Evolutionary conservation across 441 rosid genomes (phyloP).

Genomic region (Pelargonium exstipulatum): DNA sequence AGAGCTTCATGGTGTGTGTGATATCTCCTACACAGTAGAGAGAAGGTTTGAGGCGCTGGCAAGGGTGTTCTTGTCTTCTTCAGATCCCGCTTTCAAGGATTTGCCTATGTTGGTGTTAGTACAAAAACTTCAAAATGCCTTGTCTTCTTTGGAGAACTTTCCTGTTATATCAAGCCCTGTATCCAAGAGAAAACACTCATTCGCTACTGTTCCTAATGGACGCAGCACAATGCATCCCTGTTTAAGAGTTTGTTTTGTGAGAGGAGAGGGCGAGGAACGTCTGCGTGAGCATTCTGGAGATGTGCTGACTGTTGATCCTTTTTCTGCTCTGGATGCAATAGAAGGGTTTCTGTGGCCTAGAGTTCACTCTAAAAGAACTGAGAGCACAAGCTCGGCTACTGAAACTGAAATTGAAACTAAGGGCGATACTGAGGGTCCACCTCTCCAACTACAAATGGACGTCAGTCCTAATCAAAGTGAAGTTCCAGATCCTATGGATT

Average conservation of each 20-base stretch:
- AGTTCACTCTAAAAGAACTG: slow-evolving; percentile 39
- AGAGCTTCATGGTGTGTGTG: slow-evolving; percentile 29
- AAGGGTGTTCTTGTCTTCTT: slow-evolving; percentile 46
- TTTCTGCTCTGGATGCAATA: slow-evolving; percentile 59
- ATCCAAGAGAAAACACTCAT: slow-evolving; percentile 54
- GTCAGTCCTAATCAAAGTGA: slow-evolving; percentile 41
- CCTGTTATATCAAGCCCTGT: slow-evolving; percentile 58
- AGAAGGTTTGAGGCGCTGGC: slow-evolving; percentile 71
- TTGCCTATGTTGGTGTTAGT: slow-evolving; percentile 50
- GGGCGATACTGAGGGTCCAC: slow-evolving; percentile 31
- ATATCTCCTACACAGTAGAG: slow-evolving; percentile 35
- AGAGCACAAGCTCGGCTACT: slow-evolving; percentile 31
- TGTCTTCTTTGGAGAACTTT: slow-evolving; percentile 81
- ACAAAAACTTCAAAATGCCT: slow-evolving; percentile 69
- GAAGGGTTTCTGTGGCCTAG: slow-evolving; percentile 63
- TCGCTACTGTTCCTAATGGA: slow-evolving; percentile 63
- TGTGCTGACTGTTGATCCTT: slow-evolving; percentile 69
- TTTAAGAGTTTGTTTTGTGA: slow-evolving; percentile 65
- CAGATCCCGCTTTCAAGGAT: slow-evolving; percentile 39
- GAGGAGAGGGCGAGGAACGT: slow-evolving; percentile 61
- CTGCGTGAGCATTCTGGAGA: slow-evolving; percentile 56
- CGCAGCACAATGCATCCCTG: slow-evolving; percentile 53
- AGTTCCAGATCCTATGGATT: slow-evolving; percentile 45
- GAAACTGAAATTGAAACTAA: slow-evolving; percentile 27
- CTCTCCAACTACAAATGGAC: slow-evolving; percentile 37